Base-by-base conservation (phyloP, 2,329 filamentous ascomycete genomes). In the Cyphellophora attinorum region DNA sequence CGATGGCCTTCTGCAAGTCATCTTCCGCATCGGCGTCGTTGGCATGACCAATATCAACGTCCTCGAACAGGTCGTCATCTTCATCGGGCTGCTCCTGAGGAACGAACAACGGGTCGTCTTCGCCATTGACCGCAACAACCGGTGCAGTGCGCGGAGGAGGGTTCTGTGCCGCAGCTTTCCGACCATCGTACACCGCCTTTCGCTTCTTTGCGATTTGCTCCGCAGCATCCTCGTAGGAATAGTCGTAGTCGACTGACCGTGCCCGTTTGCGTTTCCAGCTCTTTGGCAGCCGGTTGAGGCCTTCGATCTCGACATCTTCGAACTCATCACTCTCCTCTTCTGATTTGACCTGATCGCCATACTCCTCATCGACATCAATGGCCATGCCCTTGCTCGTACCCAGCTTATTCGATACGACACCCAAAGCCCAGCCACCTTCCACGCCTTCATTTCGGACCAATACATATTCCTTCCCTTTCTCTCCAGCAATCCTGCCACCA, bases 371-470 rank as follows among this genome's bases (percentile, higher is more conserved):
- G 12, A 98, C 75, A 53, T 96, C 86, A 40, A 98, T 96, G 0
- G 91, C 89, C 54, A 86, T 93, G 43, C 88, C 80, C 17, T 76
- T 75, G 43, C 84, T 73, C 3, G 85, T 86, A 28, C 79, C 72
- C 33, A 91, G 76, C 45, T 83, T 93, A 40, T 79, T 85, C 42
- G 81, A 86, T 14, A 98, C 88, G 16, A 98, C 91, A 34, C 91
- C 91, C 5, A 98, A 64, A 0, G 89, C 89, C 86, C 88, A 98
- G 4, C 91, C 91, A 29, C 91, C 91, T 55, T 96, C 89, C 1
- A 85, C 86, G 0, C 86, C 85, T 29, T 93, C 85, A 49, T 96
- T 96, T 60, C 91, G 93, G 25, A 98, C 88, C 3, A 98, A 65
- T 10, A 98, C 88, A 51, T 98, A 98, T 57, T 98, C 91, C 51